A percentile compares a stretch with the other conserved stretches of the same genome.
Evolutionary conservation across 164 flowering plant genomes (phyloP).

Genomic region (Dillenia turbinata): DNA sequence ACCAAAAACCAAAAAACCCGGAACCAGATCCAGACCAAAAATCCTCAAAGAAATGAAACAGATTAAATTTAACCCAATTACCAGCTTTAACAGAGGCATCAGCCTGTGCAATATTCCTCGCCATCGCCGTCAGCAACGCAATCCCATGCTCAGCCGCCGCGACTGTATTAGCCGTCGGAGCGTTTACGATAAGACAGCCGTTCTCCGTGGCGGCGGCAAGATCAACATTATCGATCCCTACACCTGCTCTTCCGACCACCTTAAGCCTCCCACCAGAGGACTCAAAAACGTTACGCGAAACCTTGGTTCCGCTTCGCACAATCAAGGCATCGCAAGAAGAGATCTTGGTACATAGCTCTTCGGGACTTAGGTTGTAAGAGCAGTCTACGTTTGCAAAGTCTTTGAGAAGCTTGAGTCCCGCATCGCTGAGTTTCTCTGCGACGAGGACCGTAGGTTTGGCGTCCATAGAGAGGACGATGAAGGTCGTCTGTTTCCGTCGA

Average conservation of each 20-base stretch:
- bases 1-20: not conserved
- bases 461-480: conserved; percentile 27
- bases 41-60: conserved; percentile 19
- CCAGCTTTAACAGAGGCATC: conserved; percentile 85
- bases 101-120: conserved; percentile 77
- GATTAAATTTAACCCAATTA: conserved; percentile 5
- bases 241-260: conserved; percentile 93
- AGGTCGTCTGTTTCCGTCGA: conserved; percentile 7
- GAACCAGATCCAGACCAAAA: not conserved
- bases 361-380: conserved; percentile 62
- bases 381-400: conserved; percentile 79
- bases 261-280: conserved; percentile 63
- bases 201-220: conserved; percentile 78
- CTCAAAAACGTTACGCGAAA: conserved; percentile 73
- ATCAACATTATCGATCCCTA: conserved; percentile 88
- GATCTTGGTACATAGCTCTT: conserved; percentile 89
- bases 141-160: conserved; percentile 94
- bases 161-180: conserved; percentile 79
- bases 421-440: conserved; percentile 80
- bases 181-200: conserved; percentile 84
- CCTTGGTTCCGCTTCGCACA: conserved; percentile 87
- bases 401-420: conserved; percentile 59
- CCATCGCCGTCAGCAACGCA: conserved; percentile 72
- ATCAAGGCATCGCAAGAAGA: conserved; percentile 87
- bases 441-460: conserved; percentile 86